Percentiles rank a stretch among this genome's conserved stretches.
Conservation (phyloP, 805 yeast genomes). For the Metahyphopichia silvanorum region DNA sequence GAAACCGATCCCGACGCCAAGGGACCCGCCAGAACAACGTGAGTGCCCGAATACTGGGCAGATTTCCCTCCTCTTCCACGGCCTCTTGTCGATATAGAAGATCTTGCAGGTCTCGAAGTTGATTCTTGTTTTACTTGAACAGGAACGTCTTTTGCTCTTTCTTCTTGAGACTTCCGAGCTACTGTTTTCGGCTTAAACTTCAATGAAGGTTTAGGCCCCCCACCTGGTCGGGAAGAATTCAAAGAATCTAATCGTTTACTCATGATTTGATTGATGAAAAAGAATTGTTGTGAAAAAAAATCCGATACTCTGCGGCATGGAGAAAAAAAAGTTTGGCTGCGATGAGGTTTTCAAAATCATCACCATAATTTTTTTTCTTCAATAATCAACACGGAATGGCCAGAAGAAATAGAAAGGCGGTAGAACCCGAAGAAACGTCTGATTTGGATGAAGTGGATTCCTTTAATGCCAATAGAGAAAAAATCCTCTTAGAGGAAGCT, state of each 20-base stretch:
- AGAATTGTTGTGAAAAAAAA: neutral
- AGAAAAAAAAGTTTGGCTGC: neutral
- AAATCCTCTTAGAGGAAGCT: conserved; percentile 54
- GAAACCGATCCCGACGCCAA: conserved; percentile 62
- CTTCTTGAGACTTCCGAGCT: conserved; percentile 79
- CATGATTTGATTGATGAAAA: conserved; percentile 15
- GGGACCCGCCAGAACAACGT: conserved; percentile 70
- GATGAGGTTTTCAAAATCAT: neutral
- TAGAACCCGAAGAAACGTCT: conserved; percentile 15
- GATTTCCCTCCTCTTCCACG: conserved; percentile 33
- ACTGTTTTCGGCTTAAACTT: conserved; percentile 87
- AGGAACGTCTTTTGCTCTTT: conserved; percentile 76
- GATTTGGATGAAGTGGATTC: conserved; percentile 68
- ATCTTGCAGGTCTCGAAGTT: conserved; percentile 15
- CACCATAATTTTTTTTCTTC: no score
- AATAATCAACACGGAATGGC: conserved; percentile 14
- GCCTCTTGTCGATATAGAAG: conserved; percentile 27
- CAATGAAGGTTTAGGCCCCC: conserved; percentile 47
- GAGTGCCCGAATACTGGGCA: conserved; percentile 48
- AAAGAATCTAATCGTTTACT: conserved; percentile 42
- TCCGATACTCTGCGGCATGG: no score
- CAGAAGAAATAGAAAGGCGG: conserved; percentile 10
- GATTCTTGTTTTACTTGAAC: conserved; percentile 33
- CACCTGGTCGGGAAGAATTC: conserved; percentile 25
- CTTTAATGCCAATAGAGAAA: conserved; percentile 59